Conservation (phyloP, 495 filamentous ascomycete genomes). For the Annulohypoxylon nitens region DNA sequence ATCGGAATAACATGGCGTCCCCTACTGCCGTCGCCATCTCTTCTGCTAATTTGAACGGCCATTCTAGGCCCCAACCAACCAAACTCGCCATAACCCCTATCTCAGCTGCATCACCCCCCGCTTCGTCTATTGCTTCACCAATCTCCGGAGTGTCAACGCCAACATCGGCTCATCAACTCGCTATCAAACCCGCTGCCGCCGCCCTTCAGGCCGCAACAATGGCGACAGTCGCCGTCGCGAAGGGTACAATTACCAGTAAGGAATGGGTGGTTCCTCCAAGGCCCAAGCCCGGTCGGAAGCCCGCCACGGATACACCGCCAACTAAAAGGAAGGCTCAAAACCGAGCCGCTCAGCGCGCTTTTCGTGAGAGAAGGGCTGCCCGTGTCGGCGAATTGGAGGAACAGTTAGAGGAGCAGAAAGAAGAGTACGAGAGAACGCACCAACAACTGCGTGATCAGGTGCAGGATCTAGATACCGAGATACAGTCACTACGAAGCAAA, state of each 20-base stretch:
- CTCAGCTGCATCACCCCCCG: conserved; percentile 48
- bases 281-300: conserved; percentile 93
- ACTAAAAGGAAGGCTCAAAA: conserved; percentile 96
- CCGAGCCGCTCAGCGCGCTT: conserved; percentile 89
- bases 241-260: conserved; percentile 74
- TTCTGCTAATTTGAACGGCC: conserved; percentile 35
- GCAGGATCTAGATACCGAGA: conserved; percentile 60
- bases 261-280: conserved; percentile 91
- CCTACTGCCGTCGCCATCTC: conserved; percentile 29
- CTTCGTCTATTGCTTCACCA: conserved; percentile 43
- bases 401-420: conserved; percentile 74
- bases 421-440: conserved; percentile 62
- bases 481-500: conserved; percentile 57
- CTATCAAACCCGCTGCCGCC: conserved; percentile 44
- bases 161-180: conserved; percentile 42
- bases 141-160: conserved; percentile 49
- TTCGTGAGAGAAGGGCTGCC: conserved; percentile 87
- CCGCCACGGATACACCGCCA: conserved; percentile 89
- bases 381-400: conserved; percentile 89
- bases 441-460: conserved; percentile 61
- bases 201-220: conserved; percentile 38
- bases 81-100: conserved; percentile 50
- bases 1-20: conserved; percentile 47
- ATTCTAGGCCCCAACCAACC: conserved; percentile 42
- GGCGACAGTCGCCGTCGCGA: conserved; percentile 48